These are phyloP conservation scores for Aegilops umbellulata DNA, from an alignment of 176 grass and related monocot genomes.

Conservation along the genomic window DNA sequence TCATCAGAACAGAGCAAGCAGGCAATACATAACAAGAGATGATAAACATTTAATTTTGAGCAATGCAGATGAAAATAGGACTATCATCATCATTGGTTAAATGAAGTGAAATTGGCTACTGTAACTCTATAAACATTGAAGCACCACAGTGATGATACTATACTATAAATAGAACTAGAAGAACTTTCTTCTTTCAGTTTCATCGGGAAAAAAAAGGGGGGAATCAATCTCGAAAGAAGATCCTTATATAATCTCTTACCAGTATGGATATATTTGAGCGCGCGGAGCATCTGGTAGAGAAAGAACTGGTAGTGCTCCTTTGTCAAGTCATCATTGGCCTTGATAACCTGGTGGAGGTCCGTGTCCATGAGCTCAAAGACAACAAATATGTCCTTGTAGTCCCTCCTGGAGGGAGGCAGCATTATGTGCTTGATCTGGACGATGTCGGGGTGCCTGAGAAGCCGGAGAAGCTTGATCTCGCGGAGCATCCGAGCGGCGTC, in stretches of 20 bases:
- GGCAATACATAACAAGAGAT: not conserved
- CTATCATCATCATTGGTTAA: not conserved
- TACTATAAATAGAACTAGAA: not conserved
- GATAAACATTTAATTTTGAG: not conserved
- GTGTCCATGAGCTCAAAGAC: slow-evolving; percentile 97
- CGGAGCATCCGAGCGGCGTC: slow-evolving; percentile 89
- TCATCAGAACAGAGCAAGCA: slow-evolving; percentile 26
- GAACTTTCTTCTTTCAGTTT: not conserved
- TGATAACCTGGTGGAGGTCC: slow-evolving; percentile 96
- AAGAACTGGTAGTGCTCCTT: slow-evolving; percentile 95
- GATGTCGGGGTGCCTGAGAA: slow-evolving; percentile 87
- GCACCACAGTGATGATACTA: not conserved
- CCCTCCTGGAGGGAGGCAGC: slow-evolving; percentile 78
- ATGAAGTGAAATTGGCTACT: not conserved
- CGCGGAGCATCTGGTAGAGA: slow-evolving; percentile 93
- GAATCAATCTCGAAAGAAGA: not conserved
- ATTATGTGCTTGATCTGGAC: slow-evolving; percentile 97
- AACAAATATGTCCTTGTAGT: slow-evolving; percentile 89
- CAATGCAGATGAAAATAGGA: not conserved
- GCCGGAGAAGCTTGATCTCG: slow-evolving; percentile 87
- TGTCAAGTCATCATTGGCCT: slow-evolving; percentile 94
- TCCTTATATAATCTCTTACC: slow-evolving; percentile 29
- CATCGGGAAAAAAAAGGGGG: not conserved
- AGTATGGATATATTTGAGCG: slow-evolving; percentile 93
- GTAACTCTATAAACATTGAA: not conserved